These are phyloP conservation scores for Yamadazyma songkhlaensis DNA, from an alignment of 1,139 yeast genomes.

Conservation along the genomic window DNA sequence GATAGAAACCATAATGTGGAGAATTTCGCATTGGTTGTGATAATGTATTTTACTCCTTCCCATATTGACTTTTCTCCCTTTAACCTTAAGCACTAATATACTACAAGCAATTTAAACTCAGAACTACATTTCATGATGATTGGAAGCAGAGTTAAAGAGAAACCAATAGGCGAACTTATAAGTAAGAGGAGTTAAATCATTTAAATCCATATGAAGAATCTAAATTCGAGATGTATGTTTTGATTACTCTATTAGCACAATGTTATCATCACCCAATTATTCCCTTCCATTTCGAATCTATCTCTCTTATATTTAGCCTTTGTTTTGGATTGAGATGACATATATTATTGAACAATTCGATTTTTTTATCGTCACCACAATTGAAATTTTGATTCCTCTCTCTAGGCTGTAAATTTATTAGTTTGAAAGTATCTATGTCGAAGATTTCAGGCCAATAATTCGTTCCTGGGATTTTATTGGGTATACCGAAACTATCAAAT, in stretches of 20 bases:
- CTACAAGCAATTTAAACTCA: neutral
- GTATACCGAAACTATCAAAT: slow-evolving; percentile 68
- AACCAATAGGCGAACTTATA: too few species aligned
- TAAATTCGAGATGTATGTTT: too few species aligned
- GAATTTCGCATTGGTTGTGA: slow-evolving; percentile 4
- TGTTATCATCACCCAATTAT: neutral
- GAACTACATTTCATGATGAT: too few species aligned
- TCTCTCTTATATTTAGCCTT: slow-evolving; percentile 17
- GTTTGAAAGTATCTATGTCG: slow-evolving; percentile 28
- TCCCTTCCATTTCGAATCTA: slow-evolving; percentile 3
- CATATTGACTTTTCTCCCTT: neutral
- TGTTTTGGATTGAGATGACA: slow-evolving; percentile 23
- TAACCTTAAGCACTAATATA: neutral
- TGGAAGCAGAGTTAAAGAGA: too few species aligned
- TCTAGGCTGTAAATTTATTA: slow-evolving; percentile 22
- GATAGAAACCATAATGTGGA: slow-evolving; percentile 7
- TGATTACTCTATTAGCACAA: too few species aligned
- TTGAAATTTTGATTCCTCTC: slow-evolving; percentile 26
- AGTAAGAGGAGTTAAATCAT: too few species aligned
- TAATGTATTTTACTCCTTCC: neutral
- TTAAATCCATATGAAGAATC: too few species aligned
- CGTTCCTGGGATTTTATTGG: slow-evolving; percentile 48
- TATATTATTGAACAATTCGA: slow-evolving; percentile 11
- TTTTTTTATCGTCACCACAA: slow-evolving; percentile 17
- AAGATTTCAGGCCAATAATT: slow-evolving; percentile 40